Percentiles rank a stretch among this genome's conserved stretches.
Evolutionary conservation across 75 land plant genomes (phyloP).

Genomic region (Larix kaempferi): DNA sequence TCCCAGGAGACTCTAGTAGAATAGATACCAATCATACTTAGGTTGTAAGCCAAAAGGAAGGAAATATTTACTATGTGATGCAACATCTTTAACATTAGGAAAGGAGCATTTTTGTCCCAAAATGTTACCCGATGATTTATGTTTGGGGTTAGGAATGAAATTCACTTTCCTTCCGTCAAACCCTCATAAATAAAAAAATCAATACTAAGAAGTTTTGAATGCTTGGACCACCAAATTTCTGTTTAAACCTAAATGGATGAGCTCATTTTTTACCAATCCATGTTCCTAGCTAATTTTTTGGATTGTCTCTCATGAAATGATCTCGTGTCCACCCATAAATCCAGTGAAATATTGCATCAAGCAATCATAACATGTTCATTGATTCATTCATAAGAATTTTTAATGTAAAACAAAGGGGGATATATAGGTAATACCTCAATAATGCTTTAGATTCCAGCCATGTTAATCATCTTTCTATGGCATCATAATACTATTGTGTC

Average conservation of each 20-base stretch:
- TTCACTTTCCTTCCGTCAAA: no score
- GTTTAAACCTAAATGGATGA: not conserved
- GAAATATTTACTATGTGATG: not conserved
- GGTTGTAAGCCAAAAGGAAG: not conserved
- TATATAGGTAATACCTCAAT: not conserved
- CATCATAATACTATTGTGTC: constrained; percentile 1
- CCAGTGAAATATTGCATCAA: not conserved
- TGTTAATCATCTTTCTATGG: not conserved
- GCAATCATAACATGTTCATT: no score
- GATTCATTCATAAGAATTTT: no score
- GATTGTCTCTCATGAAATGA: not conserved
- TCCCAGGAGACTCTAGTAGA: not conserved
- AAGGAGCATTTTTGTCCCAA: not conserved
- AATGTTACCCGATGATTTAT: not conserved
- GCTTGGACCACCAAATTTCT: not conserved
- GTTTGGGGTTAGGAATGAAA: not conserved
- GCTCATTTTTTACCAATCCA: not conserved
- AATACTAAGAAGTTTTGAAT: not conserved
- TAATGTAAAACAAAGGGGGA: no score
- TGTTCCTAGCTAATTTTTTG: not conserved
- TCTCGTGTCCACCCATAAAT: not conserved
- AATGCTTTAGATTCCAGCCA: not conserved
- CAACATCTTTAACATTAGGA: not conserved
- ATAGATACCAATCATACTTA: not conserved
- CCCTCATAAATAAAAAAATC: not conserved